Percentiles rank a stretch among this genome's conserved stretches.
Conservation (phyloP, 176 grass and related monocot genomes). For the Aegilops tauschii region DNA sequence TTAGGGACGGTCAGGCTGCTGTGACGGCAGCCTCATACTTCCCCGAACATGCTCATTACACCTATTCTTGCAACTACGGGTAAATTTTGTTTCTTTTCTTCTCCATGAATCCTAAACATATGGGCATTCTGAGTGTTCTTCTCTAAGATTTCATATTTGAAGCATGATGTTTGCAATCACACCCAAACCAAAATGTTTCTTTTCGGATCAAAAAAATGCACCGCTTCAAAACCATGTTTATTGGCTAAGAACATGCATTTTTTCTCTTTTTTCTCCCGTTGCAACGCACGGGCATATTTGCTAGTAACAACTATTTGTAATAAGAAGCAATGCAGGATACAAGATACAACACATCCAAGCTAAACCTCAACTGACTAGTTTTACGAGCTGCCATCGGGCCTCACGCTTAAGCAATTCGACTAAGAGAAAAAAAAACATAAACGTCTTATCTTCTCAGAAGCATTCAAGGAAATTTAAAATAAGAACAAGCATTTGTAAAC, state of each 20-base stretch:
- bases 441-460: not conserved
- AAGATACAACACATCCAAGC: not conserved
- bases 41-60: too few species aligned
- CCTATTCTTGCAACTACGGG: too few species aligned
- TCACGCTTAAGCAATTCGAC: not conserved
- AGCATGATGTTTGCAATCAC: not conserved
- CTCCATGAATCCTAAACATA: too few species aligned
- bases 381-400: not conserved
- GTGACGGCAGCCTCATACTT: too few species aligned
- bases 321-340: not conserved
- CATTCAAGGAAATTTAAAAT: not conserved
- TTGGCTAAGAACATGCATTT: too few species aligned
- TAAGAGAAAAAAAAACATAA: not conserved
- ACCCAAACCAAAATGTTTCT: not conserved
- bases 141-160: too few species aligned
- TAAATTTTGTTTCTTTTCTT: too few species aligned
- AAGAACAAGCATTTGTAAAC: not conserved
- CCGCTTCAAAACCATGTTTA: too few species aligned
- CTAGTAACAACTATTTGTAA: not conserved
- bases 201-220: too few species aligned
- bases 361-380: not conserved
- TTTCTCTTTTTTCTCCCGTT: too few species aligned
- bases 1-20: not conserved
- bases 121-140: too few species aligned
- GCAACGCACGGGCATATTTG: too few species aligned